phyloP scores from a whole-genome alignment of 2,329 filamentous ascomycete genomes.

The Cladosporium sp. region DNA sequence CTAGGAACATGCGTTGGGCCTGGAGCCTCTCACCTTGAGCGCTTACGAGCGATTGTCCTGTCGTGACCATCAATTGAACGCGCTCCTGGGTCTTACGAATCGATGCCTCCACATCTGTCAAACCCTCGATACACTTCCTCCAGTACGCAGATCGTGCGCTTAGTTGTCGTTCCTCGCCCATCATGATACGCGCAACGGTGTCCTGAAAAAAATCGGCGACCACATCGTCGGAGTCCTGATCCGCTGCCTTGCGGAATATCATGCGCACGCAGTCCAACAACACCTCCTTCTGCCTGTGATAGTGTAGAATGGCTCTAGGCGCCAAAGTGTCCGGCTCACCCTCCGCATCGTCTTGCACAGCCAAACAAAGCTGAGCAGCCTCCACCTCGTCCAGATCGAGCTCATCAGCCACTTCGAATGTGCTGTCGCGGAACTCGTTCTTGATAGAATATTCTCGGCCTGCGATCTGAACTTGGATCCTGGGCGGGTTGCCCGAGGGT shows the following conservation, averaged over 20 bases:
- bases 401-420: conserved; percentile 78
- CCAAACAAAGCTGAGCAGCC: conserved; percentile 66
- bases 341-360: conserved; percentile 66
- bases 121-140: conserved; percentile 68
- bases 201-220: conserved; percentile 53
- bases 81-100: conserved; percentile 72
- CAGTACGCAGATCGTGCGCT: conserved; percentile 61
- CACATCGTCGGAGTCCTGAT: conserved; percentile 54
- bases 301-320: conserved; percentile 77
- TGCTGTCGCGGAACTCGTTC: conserved; percentile 78
- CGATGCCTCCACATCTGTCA: conserved; percentile 73
- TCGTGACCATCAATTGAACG: conserved; percentile 67
- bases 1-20: conserved; percentile 73
- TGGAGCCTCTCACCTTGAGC: conserved; percentile 74
- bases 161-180: conserved; percentile 43
- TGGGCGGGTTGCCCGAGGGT: conserved; percentile 46
- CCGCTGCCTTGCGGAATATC: conserved; percentile 48
- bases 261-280: conserved; percentile 80
- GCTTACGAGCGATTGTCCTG: conserved; percentile 61
- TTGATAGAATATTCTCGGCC: conserved; percentile 77
- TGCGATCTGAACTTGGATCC: conserved; percentile 62
- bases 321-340: conserved; percentile 64
- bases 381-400: conserved; percentile 86
- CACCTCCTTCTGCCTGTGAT: conserved; percentile 80
- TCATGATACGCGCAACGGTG: conserved; percentile 55